phyloP scores from a whole-genome alignment of 192 early-diverging fungal genomes.

The Coemansia reversa region DNA sequence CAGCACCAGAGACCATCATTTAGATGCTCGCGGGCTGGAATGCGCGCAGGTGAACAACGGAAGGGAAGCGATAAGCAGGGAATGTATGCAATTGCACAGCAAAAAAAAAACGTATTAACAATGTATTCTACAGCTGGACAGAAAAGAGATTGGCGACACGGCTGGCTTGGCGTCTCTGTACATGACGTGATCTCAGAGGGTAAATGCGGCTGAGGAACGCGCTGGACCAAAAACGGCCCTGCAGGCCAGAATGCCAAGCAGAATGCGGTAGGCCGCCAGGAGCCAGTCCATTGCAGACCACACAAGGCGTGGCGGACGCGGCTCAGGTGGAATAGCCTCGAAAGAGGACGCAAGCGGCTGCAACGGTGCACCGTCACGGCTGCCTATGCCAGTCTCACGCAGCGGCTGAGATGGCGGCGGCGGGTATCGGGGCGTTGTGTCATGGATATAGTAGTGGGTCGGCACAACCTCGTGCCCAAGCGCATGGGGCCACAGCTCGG shows the following conservation, averaged over 20 bases:
- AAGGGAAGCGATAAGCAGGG: neutral
- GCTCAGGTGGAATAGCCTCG: neutral
- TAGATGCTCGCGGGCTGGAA: neutral
- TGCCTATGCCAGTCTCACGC: neutral
- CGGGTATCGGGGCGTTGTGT: slow-evolving; percentile 9
- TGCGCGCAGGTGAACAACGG: neutral
- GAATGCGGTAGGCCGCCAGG: slow-evolving; percentile 38
- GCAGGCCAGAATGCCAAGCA: slow-evolving; percentile 39
- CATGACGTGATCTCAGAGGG: slow-evolving; percentile 5
- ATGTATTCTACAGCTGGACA: neutral
- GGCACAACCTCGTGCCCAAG: slow-evolving; percentile 6
- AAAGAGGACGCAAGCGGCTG: neutral
- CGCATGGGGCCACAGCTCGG: slow-evolving; percentile 46
- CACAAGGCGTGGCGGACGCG: slow-evolving; percentile 14
- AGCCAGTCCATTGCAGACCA: slow-evolving; percentile 49
- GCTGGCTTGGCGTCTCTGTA: neutral
- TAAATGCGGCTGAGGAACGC: slow-evolving; percentile 25
- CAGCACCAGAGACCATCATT: slow-evolving; percentile 3
- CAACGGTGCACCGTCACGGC: neutral
- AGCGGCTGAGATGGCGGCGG: slow-evolving; percentile 6
- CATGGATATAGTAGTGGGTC: slow-evolving; percentile 1
- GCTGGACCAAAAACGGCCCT: slow-evolving; percentile 40
- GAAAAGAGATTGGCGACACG: neutral
- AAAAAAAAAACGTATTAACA: neutral
- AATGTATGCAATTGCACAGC: neutral